These are phyloP conservation scores for Scedosporium apiospermum DNA, from an alignment of 2,329 filamentous ascomycete species.

Conservation along the genomic window DNA sequence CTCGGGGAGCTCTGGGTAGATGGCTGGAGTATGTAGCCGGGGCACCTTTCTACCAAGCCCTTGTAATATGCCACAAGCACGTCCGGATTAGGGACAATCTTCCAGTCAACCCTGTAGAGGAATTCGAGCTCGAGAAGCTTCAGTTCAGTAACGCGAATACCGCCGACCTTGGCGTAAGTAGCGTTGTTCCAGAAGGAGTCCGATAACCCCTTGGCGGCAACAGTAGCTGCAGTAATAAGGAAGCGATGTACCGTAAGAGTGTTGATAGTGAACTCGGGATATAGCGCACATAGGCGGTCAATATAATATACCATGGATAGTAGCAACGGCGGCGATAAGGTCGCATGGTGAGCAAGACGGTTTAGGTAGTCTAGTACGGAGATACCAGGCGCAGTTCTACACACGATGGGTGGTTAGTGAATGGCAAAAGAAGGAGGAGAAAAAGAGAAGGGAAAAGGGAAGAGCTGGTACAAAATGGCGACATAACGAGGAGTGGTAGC, in stretches of 20 bases:
- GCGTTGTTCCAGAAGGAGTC: conserved; percentile 99
- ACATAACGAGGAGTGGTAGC: conserved; percentile 9
- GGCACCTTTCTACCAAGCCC: conserved; percentile 64
- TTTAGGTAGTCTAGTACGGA: conserved; percentile 91
- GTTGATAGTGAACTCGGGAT: conserved; percentile 91
- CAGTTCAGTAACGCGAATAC: conserved; percentile 81
- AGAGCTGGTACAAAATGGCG: neutral
- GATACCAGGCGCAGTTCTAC: conserved; percentile 68
- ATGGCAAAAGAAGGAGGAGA: neutral
- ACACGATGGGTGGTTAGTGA: neutral
- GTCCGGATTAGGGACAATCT: conserved; percentile 91
- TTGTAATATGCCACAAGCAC: conserved; percentile 88
- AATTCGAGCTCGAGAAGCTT: conserved; percentile 92
- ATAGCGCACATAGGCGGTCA: conserved; percentile 83
- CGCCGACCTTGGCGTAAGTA: conserved; percentile 88
- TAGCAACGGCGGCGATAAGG: conserved; percentile 84
- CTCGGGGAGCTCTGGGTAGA: conserved; percentile 3
- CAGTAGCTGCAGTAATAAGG: conserved; percentile 88
- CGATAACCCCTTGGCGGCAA: conserved; percentile 90
- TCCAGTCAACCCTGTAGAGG: conserved; percentile 86
- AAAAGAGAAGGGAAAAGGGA: neutral
- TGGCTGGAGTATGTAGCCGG: conserved; percentile 43
- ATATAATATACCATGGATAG: conserved; percentile 99
- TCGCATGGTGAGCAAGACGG: conserved; percentile 86
- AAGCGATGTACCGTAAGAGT: conserved; percentile 96